A percentile compares a stretch with the other conserved stretches of the same genome.
Evolutionary conservation across 2,329 filamentous ascomycete genomes (phyloP).

Genomic region (Apiospora kogelbergensis): DNA sequence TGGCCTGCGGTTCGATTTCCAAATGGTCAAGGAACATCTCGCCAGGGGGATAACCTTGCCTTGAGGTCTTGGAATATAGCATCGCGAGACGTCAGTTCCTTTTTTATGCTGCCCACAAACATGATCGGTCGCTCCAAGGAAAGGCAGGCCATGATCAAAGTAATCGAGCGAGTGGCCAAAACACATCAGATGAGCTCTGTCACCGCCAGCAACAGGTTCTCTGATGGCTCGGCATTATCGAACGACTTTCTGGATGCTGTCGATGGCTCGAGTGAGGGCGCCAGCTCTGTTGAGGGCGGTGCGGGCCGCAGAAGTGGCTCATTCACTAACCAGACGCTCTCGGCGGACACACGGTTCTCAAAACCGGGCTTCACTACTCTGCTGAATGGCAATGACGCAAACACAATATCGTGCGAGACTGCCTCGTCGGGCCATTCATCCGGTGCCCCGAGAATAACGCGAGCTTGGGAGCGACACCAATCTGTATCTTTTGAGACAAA

Average conservation of each 20-base stretch:
- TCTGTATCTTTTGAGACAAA: slow-evolving; percentile 50
- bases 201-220: slow-evolving; percentile 44
- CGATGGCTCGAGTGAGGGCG: slow-evolving; percentile 60
- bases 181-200: slow-evolving; percentile 54
- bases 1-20: slow-evolving; percentile 79
- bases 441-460: slow-evolving; percentile 35
- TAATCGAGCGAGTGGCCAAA: slow-evolving; percentile 75
- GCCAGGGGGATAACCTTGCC: slow-evolving; percentile 68
- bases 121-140: slow-evolving; percentile 82
- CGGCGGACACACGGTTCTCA: slow-evolving; percentile 40
- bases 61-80: slow-evolving; percentile 75
- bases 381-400: slow-evolving; percentile 27
- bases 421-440: slow-evolving; percentile 46
- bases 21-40: slow-evolving; percentile 71
- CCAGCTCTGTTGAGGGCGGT: slow-evolving; percentile 55
- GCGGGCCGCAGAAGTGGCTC: slow-evolving; percentile 48
- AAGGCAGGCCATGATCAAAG: slow-evolving; percentile 65
- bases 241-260: slow-evolving; percentile 47
- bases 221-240: slow-evolving; percentile 55
- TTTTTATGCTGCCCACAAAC: slow-evolving; percentile 63
- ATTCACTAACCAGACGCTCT: slow-evolving; percentile 42
- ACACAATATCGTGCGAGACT: slow-evolving; percentile 40
- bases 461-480: slow-evolving; percentile 53
- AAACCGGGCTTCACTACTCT: slow-evolving; percentile 43
- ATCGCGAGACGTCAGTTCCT: slow-evolving; percentile 85